Percentiles rank a stretch among this genome's conserved stretches.
Evolutionary conservation across 2,329 filamentous ascomycete species (phyloP).

Genomic region (Domatiomyces globalis): DNA sequence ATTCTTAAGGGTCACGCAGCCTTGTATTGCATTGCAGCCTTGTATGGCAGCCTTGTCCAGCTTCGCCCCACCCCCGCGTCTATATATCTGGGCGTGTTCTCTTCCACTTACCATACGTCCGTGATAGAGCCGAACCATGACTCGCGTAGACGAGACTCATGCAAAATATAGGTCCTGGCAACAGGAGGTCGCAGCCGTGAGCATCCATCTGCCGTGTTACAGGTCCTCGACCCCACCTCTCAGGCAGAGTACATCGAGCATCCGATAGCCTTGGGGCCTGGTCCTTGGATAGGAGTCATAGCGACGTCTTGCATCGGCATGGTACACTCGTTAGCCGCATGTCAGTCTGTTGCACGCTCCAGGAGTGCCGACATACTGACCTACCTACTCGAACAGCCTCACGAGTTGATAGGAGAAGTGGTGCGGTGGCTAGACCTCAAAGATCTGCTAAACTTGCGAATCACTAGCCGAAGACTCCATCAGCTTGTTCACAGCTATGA

Average conservation of each 20-base stretch:
- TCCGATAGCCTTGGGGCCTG: background rate
- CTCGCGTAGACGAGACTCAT: background rate
- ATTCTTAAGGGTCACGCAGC: background rate
- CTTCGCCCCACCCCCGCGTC: slow-evolving; percentile 2
- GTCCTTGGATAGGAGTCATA: slow-evolving; percentile 1
- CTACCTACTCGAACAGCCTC: slow-evolving; percentile 2
- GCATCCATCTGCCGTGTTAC: background rate
- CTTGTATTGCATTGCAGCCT: too few relatives aligned
- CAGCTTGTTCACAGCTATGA: slow-evolving; percentile 4
- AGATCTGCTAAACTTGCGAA: slow-evolving; percentile 5
- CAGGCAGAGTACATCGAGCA: too few relatives aligned
- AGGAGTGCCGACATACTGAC: background rate
- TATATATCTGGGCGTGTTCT: background rate
- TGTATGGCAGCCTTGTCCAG: background rate
- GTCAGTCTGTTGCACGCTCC: background rate
- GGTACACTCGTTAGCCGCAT: background rate
- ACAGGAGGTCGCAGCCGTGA: slow-evolving; percentile 8
- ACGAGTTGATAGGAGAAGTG: slow-evolving; percentile 2
- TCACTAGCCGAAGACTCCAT: slow-evolving; percentile 1
- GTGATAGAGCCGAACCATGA: background rate
- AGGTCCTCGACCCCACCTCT: too few relatives aligned
- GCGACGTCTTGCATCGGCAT: background rate
- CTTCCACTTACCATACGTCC: background rate
- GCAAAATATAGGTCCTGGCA: slow-evolving; percentile 1
- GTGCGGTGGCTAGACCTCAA: slow-evolving; percentile 1